A percentile compares a stretch with the other conserved stretches of the same genome.
Evolutionary conservation across 148 eudicot genomes (phyloP).

Genomic region (Rhododendron williamsianum): DNA sequence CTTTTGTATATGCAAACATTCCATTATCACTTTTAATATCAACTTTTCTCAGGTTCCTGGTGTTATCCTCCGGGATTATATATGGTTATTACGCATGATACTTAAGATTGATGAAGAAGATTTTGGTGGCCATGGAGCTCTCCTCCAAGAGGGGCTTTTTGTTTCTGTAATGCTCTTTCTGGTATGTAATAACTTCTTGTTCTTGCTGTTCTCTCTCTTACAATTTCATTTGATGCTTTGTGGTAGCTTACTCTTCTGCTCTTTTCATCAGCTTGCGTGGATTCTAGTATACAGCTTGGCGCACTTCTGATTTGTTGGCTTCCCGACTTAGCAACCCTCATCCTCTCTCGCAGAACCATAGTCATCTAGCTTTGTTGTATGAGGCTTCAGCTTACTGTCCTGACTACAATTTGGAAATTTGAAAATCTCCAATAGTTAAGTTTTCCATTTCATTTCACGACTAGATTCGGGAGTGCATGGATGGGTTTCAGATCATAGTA

Average conservation of each 20-base stretch:
- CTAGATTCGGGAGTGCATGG: neutral
- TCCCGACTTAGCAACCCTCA: neutral
- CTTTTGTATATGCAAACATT: neutral
- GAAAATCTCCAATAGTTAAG: neutral
- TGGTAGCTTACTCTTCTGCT: neutral
- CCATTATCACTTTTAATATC: neutral
- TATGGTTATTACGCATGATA: conserved; percentile 83
- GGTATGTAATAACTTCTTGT: conserved; percentile 33
- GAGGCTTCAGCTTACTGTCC: conserved; percentile 5
- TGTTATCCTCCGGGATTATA: conserved; percentile 64
- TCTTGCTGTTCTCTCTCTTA: neutral
- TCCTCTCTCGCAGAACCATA: neutral
- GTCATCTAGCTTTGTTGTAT: conserved; percentile 5
- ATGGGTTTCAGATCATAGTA: neutral
- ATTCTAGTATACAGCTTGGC: conserved; percentile 90
- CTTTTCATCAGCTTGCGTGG: conserved; percentile 70
- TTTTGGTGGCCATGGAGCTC: conserved; percentile 91
- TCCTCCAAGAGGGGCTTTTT: conserved; percentile 96
- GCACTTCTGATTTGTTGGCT: conserved; percentile 56
- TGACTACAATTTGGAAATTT: neutral
- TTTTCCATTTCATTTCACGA: neutral
- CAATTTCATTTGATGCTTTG: neutral
- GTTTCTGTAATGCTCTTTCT: conserved; percentile 87
- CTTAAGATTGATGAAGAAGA: conserved; percentile 94
- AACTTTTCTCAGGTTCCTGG: conserved; percentile 54